Percentiles rank a stretch among this genome's conserved stretches.
These are phyloP conservation scores for Terana coerulea DNA, from an alignment of 768 basidiomycete species.

Conservation along the genomic window DNA sequence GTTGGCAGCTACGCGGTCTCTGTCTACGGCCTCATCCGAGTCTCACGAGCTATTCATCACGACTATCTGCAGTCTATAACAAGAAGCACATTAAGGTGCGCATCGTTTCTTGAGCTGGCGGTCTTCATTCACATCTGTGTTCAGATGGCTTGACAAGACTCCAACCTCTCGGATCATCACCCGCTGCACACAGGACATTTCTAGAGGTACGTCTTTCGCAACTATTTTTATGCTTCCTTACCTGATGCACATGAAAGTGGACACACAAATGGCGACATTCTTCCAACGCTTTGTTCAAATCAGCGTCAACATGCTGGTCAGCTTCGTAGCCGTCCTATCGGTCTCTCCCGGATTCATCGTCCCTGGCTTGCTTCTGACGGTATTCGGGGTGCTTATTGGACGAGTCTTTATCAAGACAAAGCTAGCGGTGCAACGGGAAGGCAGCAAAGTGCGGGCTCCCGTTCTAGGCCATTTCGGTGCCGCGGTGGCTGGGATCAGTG, in stretches of 20 bases:
- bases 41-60: slow-evolving; percentile 50
- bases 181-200: slow-evolving; percentile 64
- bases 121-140: neutral
- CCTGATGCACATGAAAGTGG: slow-evolving; percentile 24
- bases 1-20: slow-evolving; percentile 32
- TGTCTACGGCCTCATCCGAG: slow-evolving; percentile 46
- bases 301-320: slow-evolving; percentile 25
- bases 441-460: slow-evolving; percentile 48
- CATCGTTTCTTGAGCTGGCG: slow-evolving; percentile 9
- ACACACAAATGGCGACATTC: slow-evolving; percentile 28
- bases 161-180: slow-evolving; percentile 56
- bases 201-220: no score
- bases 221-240: no score
- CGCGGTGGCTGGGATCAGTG: slow-evolving; percentile 46
- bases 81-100: slow-evolving; percentile 58
- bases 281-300: slow-evolving; percentile 29
- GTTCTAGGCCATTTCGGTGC: slow-evolving; percentile 51
- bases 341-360: slow-evolving; percentile 39
- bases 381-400: slow-evolving; percentile 42
- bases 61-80: slow-evolving; percentile 50
- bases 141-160: slow-evolving; percentile 46
- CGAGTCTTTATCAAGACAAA: slow-evolving; percentile 56
- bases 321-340: slow-evolving; percentile 34
- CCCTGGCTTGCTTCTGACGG: slow-evolving; percentile 33
- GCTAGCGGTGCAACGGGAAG: slow-evolving; percentile 55